A percentile compares a stretch with the other conserved stretches of the same genome.
These are phyloP conservation scores for Ganoderma leucocontextum DNA, from an alignment of 1,284 basidiomycete species.

Conservation along the genomic window DNA sequence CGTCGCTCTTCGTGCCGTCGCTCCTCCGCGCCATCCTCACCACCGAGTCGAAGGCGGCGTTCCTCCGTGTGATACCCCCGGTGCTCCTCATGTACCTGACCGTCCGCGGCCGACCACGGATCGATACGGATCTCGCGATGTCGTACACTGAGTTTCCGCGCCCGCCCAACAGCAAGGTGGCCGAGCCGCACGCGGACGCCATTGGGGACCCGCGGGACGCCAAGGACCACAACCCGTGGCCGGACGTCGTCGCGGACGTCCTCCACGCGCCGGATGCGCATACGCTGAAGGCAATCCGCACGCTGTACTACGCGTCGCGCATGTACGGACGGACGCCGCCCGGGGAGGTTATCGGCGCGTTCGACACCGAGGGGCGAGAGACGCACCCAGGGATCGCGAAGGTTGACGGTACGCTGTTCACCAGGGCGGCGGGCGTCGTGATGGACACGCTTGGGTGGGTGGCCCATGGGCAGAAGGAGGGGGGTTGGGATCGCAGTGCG, in stretches of 20 bases:
- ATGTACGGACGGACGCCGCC: slow-evolving; percentile 55
- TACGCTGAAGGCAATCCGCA: slow-evolving; percentile 65
- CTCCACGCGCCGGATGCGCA: slow-evolving; percentile 70
- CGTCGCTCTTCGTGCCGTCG: slow-evolving; percentile 66
- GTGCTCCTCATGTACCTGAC: slow-evolving; percentile 54
- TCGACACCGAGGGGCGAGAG: slow-evolving; percentile 46
- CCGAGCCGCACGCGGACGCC: slow-evolving; percentile 39
- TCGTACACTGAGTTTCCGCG: slow-evolving; percentile 55
- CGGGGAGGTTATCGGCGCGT: slow-evolving; percentile 56
- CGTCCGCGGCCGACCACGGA: slow-evolving; percentile 64
- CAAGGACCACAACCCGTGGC: slow-evolving; percentile 64
- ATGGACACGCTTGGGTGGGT: slow-evolving; percentile 72
- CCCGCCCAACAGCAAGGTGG: slow-evolving; percentile 34
- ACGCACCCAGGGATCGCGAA: slow-evolving; percentile 52
- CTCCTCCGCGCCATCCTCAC: slow-evolving; percentile 50
- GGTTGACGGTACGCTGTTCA: slow-evolving; percentile 71
- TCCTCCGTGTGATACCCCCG: slow-evolving; percentile 59
- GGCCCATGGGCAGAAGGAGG: slow-evolving; percentile 53
- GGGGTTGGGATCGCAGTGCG: slow-evolving; percentile 66
- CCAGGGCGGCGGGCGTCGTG: slow-evolving; percentile 67
- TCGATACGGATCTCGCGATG: slow-evolving; percentile 65
- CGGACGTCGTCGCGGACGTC: slow-evolving; percentile 57
- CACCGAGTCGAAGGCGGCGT: slow-evolving; percentile 49
- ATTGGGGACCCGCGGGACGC: slow-evolving; percentile 48
- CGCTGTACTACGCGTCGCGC: slow-evolving; percentile 59